phyloP scores from a whole-genome alignment of 139 green algal genomes.

The Volvox reticuliferus region DNA sequence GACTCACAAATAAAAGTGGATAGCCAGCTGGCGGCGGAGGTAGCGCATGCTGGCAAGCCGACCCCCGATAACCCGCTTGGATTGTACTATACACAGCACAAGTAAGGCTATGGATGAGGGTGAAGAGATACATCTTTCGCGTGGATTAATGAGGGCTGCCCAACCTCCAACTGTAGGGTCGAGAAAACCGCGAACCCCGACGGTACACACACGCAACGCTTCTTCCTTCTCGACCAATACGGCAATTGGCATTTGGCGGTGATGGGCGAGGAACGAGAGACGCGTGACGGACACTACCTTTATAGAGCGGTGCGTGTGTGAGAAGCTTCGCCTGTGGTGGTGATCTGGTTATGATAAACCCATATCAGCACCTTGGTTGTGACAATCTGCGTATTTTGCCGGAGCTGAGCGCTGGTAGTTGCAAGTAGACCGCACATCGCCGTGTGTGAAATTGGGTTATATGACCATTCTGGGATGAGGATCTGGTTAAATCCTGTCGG shows the following conservation, averaged over 20 bases:
- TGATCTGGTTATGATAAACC: too few relatives aligned
- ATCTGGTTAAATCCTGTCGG: too few relatives aligned
- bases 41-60: conserved; percentile 21
- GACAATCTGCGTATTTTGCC: too few relatives aligned
- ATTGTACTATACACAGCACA: conserved; percentile 35
- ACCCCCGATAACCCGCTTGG: conserved; percentile 41
- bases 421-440: too few relatives aligned
- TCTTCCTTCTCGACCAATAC: conserved; percentile 75
- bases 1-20: conserved; percentile 36
- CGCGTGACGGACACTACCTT: conserved; percentile 80
- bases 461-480: too few relatives aligned
- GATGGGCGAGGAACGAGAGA: conserved; percentile 76
- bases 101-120: background rate
- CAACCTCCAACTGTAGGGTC: conserved; percentile 26
- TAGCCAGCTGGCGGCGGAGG: background rate
- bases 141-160: background rate
- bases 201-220: conserved; percentile 60
- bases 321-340: too few relatives aligned
- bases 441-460: too few relatives aligned
- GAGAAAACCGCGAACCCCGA: conserved; percentile 44
- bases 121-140: too few relatives aligned
- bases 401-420: too few relatives aligned
- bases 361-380: too few relatives aligned
- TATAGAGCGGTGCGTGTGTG: conserved; percentile 64
- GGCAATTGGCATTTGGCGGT: conserved; percentile 68